phyloP scores from a whole-genome alignment of 768 basidiomycete genomes.

The Xanthoconium stramineum region DNA sequence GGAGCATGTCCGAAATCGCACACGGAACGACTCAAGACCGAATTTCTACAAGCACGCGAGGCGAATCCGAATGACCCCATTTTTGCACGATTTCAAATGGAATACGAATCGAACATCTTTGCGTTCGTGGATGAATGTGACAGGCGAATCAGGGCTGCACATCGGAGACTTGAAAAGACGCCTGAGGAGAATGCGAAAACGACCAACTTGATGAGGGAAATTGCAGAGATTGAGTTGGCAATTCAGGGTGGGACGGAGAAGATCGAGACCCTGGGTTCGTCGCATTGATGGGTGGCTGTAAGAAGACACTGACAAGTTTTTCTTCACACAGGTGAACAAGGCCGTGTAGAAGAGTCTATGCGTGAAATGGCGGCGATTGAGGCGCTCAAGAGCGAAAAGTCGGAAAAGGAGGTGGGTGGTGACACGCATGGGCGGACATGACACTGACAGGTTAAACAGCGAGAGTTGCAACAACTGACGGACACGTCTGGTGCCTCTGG shows the following conservation, averaged over 20 bases:
- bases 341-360: constrained; percentile 99
- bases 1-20: constrained; percentile 97
- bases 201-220: constrained; percentile 98
- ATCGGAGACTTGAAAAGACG: constrained; percentile 95
- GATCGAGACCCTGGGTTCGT: constrained; percentile 86
- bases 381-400: constrained; percentile 93
- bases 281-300: constrained; percentile 7
- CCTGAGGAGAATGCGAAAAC: constrained; percentile 99
- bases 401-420: constrained; percentile 80
- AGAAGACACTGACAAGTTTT: background rate
- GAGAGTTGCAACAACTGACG: constrained; percentile 92
- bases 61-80: constrained; percentile 75
- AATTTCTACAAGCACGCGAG: constrained; percentile 79
- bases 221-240: constrained; percentile 97
- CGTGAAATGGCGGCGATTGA: constrained; percentile 96
- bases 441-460: constrained; percentile 41
- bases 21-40: constrained; percentile 88
- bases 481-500: constrained; percentile 98
- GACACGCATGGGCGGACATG: constrained; percentile 1
- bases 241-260: constrained; percentile 99
- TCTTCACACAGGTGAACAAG: constrained; percentile 74
- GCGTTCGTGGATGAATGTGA: constrained; percentile 98
- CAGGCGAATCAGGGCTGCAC: constrained; percentile 89
- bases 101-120: constrained; percentile 95
- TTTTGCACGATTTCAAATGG: constrained; percentile 85